phyloP scores from a whole-genome alignment of 2,329 filamentous ascomycete genomes.

The Lachnellula willkommii region DNA sequence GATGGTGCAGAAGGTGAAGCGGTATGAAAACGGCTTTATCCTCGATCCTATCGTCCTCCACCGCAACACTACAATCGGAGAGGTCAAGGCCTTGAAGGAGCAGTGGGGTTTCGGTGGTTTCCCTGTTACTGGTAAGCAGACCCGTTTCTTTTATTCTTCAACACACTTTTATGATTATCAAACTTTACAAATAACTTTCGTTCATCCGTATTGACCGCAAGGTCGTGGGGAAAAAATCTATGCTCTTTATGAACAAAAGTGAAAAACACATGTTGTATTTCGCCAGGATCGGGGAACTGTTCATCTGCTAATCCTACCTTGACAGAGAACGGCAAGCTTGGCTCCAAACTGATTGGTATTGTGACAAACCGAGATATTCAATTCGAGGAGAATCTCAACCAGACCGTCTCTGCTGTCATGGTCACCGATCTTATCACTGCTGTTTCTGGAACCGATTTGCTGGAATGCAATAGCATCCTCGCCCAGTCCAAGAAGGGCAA shows the following conservation, averaged over 20 bases:
- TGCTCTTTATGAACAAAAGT: constrained; percentile 40
- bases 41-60: constrained; percentile 89
- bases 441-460: constrained; percentile 71
- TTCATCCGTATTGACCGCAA: constrained; percentile 95
- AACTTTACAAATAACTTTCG: constrained; percentile 95
- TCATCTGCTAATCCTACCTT: constrained; percentile 35
- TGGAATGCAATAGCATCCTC: constrained; percentile 88
- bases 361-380: constrained; percentile 98
- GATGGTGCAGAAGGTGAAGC: constrained; percentile 99
- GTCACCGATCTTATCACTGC: constrained; percentile 91
- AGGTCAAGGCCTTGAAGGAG: constrained; percentile 89
- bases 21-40: constrained; percentile 99
- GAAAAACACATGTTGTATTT: constrained; percentile 7
- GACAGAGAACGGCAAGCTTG: constrained; percentile 82
- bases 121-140: constrained; percentile 89
- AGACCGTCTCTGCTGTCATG: constrained; percentile 85
- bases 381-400: constrained; percentile 73
- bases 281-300: background rate
- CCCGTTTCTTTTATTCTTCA: constrained; percentile 15
- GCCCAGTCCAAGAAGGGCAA: constrained; percentile 98
- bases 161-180: constrained; percentile 68
- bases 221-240: constrained; percentile 74
- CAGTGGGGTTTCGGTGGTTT: constrained; percentile 99
- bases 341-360: constrained; percentile 94
- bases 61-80: constrained; percentile 79